Percentiles rank a stretch among this genome's conserved stretches.
Evolutionary conservation across 345 rosid species (phyloP).

Genomic region (Pseudoturritis turrita): DNA sequence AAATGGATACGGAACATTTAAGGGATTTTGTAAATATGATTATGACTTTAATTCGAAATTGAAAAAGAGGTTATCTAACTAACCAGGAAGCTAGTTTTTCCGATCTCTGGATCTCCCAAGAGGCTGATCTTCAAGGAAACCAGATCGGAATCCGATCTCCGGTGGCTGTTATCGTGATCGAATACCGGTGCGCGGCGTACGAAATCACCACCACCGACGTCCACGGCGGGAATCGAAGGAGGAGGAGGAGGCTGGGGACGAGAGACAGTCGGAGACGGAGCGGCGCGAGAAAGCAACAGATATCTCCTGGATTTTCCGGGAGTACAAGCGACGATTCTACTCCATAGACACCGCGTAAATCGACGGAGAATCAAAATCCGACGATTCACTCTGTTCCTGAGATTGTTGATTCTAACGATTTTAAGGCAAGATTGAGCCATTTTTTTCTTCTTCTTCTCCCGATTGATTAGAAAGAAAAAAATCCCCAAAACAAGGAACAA

Average conservation of each 20-base stretch:
- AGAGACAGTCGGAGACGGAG: slow-evolving; percentile 26
- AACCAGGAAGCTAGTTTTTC: slow-evolving; percentile 84
- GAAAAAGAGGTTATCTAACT: slow-evolving; percentile 5
- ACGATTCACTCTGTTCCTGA: slow-evolving; percentile 41
- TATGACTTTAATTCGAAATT: background rate
- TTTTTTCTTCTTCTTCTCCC: background rate
- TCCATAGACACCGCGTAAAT: slow-evolving; percentile 50
- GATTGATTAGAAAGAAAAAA: background rate
- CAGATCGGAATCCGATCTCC: slow-evolving; percentile 56
- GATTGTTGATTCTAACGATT: slow-evolving; percentile 37
- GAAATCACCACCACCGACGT: background rate
- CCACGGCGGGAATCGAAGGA: background rate
- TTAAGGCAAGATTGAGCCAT: slow-evolving; percentile 29
- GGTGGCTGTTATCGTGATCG: slow-evolving; percentile 4
- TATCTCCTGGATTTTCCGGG: slow-evolving; percentile 49
- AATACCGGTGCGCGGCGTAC: slow-evolving; percentile 2
- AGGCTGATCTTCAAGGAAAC: slow-evolving; percentile 82
- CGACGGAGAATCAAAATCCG: slow-evolving; percentile 49
- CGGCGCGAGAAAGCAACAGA: slow-evolving; percentile 38
- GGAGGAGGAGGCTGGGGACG: slow-evolving; percentile 4
- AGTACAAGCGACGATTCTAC: slow-evolving; percentile 42
- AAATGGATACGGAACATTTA: background rate
- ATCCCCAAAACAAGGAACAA: background rate
- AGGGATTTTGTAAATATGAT: background rate
- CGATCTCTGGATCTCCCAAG: slow-evolving; percentile 68